Base-by-base conservation (phyloP, 352 stramenopile genomes). In the Globisporangium acanthophoron region DNA sequence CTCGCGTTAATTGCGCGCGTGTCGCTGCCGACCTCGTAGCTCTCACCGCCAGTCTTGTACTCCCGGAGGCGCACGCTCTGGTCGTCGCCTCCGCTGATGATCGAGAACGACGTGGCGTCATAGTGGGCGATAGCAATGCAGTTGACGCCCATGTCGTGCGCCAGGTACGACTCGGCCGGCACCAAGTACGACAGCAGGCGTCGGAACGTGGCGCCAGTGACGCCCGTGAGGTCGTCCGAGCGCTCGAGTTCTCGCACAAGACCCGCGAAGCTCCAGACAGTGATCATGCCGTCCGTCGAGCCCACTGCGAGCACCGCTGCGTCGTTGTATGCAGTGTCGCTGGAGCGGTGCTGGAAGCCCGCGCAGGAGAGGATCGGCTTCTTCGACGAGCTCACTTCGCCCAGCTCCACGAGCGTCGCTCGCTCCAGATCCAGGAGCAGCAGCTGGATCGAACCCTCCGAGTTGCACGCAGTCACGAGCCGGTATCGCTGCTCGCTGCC, bases 111-210 rank as follows among this genome's bases (percentile, higher is more conserved):
- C 13, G 37, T 50, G 20, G 53, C 59, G n/a, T 61, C 62, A 12
- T 56, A 51, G 18, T 55, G 68, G 7, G 70, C 63, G 20, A 75
- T 58, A 24, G 70, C 55, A 40, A 92, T 63, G 61, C 78, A 91
- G 51, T 96, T 96, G 33, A 72, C 67, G 45, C 86, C 86, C 82
- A 96, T 93, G 60, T 93, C 85, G 48, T 96, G 86, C 0, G 80
- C 86, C 33, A 88, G 55, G 60, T 93, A 94, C 51, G 65, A 76
- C 31, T 66, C 70, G 54, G 58, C 70, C 7, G 78, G 81, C 31
- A 72, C 56, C 33, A 87, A 12, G 33, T 55, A 53, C 29, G 72
- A 12, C 31, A 88, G 58, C 27, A 56, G 31, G 7, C 27, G 43
- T 15, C 33, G 7, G n/a, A 62, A 5, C 11, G 35, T 15, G 5